Conservation (phyloP, 371 early-diverging fungal species). For the Apophysomyces elegans region DNA sequence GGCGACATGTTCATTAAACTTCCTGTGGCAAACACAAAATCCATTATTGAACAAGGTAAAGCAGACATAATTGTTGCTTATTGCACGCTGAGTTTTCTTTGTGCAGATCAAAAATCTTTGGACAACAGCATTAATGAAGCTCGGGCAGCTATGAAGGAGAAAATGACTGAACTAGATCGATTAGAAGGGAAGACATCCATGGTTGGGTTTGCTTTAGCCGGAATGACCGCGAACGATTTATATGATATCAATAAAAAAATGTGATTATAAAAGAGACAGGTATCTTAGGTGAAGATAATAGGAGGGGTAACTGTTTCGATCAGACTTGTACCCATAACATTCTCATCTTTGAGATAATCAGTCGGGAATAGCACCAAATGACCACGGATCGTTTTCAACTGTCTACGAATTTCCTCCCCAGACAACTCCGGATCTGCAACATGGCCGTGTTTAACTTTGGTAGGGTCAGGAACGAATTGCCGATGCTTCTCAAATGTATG, state of each 20-base stretch:
- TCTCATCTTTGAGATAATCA: slow-evolving; percentile 76
- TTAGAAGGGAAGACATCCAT: slow-evolving; percentile 53
- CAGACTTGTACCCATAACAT: slow-evolving; percentile 62
- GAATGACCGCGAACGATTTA: slow-evolving; percentile 44
- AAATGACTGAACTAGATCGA: slow-evolving; percentile 45
- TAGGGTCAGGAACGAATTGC: slow-evolving; percentile 57
- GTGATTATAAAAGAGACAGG: neutral
- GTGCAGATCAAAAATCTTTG: slow-evolving; percentile 49
- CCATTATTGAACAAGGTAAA: slow-evolving; percentile 50
- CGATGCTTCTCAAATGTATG: slow-evolving; percentile 65
- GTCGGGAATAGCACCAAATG: slow-evolving; percentile 79
- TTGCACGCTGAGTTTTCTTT: neutral
- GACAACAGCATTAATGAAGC: slow-evolving; percentile 47
- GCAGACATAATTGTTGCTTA: neutral
- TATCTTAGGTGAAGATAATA: slow-evolving; percentile 59
- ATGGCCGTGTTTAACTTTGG: slow-evolving; percentile 57
- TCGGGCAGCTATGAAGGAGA: slow-evolving; percentile 49
- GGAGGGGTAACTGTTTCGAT: slow-evolving; percentile 59
- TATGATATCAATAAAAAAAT: slow-evolving; percentile 29
- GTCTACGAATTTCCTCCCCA: slow-evolving; percentile 41
- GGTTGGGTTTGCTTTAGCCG: slow-evolving; percentile 46
- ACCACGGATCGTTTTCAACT: slow-evolving; percentile 54
- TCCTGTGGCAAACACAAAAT: slow-evolving; percentile 42
- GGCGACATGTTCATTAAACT: slow-evolving; percentile 71
- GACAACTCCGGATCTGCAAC: slow-evolving; percentile 50